Percentiles rank a stretch among this genome's conserved stretches.
These are phyloP conservation scores for Canavalia gladiata DNA, from an alignment of 306 rosid species.

Conservation along the genomic window DNA sequence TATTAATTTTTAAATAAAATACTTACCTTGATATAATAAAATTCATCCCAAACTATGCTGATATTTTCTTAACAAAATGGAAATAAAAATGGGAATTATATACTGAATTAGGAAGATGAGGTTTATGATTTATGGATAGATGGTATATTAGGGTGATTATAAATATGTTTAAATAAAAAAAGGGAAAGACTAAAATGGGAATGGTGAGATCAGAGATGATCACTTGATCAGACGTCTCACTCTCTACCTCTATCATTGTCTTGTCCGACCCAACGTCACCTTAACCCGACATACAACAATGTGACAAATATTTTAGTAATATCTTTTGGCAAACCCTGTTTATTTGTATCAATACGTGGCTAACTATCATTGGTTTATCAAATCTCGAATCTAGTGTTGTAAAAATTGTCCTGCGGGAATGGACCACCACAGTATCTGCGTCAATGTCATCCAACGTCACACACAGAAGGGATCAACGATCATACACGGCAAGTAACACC, in stretches of 20 bases:
- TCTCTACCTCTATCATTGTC: constrained; percentile 49
- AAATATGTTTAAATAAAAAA: not conserved
- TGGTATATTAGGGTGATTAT: no score
- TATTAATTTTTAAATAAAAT: no score
- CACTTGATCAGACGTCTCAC: constrained; percentile 55
- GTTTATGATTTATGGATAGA: no score
- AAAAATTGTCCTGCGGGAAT: constrained; percentile 26
- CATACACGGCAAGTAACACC: constrained; percentile 58
- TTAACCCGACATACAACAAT: constrained; percentile 58
- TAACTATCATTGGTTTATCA: not conserved
- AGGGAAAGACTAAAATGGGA: not conserved
- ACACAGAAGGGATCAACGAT: constrained; percentile 45
- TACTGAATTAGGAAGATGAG: no score
- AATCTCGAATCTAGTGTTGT: constrained; percentile 52
- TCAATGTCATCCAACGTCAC: constrained; percentile 67
- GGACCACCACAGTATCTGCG: constrained; percentile 67
- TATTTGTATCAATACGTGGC: constrained; percentile 39
- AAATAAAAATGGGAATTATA: no score
- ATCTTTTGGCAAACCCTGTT: constrained; percentile 33
- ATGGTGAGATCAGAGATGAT: not conserved
- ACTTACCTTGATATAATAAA: no score
- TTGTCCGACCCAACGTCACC: constrained; percentile 66
- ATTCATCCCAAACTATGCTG: no score
- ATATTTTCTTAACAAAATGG: no score
- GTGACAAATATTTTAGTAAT: constrained; percentile 46